Evolutionary conservation across 2,329 filamentous ascomycete species (phyloP).

Genomic region (Graphilbum ipis-grandicollis): DNA sequence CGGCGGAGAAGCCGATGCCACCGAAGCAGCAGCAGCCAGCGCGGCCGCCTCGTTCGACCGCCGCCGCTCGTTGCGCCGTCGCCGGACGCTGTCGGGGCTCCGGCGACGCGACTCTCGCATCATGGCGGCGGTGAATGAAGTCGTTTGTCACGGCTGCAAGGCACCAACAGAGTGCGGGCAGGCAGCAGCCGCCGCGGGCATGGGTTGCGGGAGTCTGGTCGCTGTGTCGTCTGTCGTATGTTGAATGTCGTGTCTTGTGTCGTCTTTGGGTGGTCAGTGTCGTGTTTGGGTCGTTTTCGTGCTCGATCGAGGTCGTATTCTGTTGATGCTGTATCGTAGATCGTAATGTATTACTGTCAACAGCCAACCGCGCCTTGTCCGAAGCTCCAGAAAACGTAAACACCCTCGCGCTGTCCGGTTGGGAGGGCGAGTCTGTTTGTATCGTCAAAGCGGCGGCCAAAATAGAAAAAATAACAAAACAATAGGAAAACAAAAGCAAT

Average conservation of each 20-base stretch:
- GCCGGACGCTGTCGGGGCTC: constrained; percentile 29
- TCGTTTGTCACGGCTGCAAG: not conserved
- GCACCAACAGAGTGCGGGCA: not conserved
- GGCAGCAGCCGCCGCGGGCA: too few species aligned
- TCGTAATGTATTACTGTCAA: too few species aligned
- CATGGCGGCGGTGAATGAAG: not conserved
- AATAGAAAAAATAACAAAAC: not conserved
- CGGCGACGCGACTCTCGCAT: not conserved
- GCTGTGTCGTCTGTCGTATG: too few species aligned
- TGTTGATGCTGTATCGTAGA: too few species aligned
- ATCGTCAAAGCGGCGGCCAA: not conserved
- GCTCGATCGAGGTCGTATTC: too few species aligned
- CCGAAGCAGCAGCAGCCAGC: constrained; percentile 17
- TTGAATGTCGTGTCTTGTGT: too few species aligned
- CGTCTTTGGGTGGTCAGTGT: too few species aligned
- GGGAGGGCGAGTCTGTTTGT: not conserved
- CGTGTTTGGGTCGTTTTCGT: too few species aligned
- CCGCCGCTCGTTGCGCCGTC: constrained; percentile 21
- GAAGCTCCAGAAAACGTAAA: too few species aligned
- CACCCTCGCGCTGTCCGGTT: too few species aligned
- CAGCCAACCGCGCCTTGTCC: too few species aligned
- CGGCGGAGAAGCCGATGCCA: constrained; percentile 6
- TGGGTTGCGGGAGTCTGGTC: too few species aligned
- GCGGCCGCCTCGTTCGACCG: constrained; percentile 20
- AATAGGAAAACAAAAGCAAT: not conserved